Evolutionary conservation across 345 rosid species (phyloP).

Genomic region (Laguncularia racemosa): DNA sequence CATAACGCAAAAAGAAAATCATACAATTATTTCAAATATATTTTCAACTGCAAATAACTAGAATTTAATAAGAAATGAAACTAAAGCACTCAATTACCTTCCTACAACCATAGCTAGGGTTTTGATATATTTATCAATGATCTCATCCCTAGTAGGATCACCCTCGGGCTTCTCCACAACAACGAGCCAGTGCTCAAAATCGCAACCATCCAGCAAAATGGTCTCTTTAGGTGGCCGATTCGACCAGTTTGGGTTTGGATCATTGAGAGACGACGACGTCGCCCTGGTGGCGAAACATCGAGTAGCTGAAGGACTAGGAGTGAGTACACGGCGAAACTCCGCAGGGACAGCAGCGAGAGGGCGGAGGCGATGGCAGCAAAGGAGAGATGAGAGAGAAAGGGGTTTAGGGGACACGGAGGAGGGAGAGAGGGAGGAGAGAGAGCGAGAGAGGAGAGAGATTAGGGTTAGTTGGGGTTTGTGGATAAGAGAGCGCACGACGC

Average conservation of each 20-base stretch:
- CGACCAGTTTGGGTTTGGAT: constrained; percentile 80
- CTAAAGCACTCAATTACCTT: constrained; percentile 31
- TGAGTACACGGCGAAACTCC: constrained; percentile 9
- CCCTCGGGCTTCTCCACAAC: constrained; percentile 68
- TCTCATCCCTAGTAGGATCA: constrained; percentile 74
- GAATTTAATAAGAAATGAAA: background rate
- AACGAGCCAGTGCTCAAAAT: constrained; percentile 93
- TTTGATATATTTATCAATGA: constrained; percentile 68
- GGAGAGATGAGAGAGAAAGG: constrained; percentile 7
- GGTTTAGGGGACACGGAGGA: constrained; percentile 13
- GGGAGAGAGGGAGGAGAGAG: constrained; percentile 6
- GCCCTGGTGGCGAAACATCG: constrained; percentile 37
- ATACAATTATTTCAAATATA: background rate
- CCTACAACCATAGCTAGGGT: constrained; percentile 63
- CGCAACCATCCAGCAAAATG: constrained; percentile 85
- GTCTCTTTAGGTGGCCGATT: constrained; percentile 92
- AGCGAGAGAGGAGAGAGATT: constrained; percentile 16
- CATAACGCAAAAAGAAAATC: background rate
- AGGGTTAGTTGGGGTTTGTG: constrained; percentile 22
- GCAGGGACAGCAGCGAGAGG: constrained; percentile 13
- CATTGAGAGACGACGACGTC: constrained; percentile 59
- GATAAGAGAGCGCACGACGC: constrained; percentile 32
- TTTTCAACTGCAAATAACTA: too few species aligned
- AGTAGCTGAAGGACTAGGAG: constrained; percentile 8
- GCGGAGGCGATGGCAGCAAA: constrained; percentile 13